Conservation (phyloP, 192 early-diverging fungal genomes). For the Pilaira anomala region DNA sequence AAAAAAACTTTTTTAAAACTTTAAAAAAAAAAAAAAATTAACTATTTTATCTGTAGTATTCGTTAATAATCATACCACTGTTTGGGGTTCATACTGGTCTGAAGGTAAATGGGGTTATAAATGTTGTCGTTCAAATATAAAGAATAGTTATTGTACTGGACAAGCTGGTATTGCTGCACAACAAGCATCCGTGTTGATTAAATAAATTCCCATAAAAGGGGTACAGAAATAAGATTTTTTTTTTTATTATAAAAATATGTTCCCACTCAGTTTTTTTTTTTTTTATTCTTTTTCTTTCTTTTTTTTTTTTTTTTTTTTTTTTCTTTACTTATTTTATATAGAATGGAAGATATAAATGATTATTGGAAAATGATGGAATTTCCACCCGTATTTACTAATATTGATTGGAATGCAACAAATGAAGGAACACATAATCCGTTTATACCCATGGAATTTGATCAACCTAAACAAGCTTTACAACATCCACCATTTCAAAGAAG, state of each 20-base stretch:
- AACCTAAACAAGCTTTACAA: neutral
- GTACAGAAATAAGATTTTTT: no score
- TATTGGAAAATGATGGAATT: neutral
- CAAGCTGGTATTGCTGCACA: constrained; percentile 70
- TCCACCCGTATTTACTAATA: constrained; percentile 10
- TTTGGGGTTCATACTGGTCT: constrained; percentile 97
- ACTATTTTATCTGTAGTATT: constrained; percentile 14
- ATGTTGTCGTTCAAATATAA: constrained; percentile 81
- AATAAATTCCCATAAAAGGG: constrained; percentile 3
- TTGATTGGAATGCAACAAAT: constrained; percentile 8
- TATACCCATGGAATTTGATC: constrained; percentile 8
- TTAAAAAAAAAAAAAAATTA: neutral
- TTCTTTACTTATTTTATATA: neutral
- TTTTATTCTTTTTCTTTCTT: neutral
- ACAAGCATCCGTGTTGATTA: constrained; percentile 31
- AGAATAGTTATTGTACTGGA: constrained; percentile 91
- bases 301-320: neutral
- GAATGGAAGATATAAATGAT: neutral
- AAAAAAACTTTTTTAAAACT: neutral
- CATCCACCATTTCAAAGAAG: constrained; percentile 9
- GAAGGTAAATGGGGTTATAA: constrained; percentile 95
- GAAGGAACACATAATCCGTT: neutral
- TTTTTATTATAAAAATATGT: no score
- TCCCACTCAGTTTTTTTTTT: neutral
- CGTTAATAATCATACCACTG: constrained; percentile 74